Evolutionary conservation across 768 basidiomycete genomes (phyloP).

Genomic region (Lactarius indigo): DNA sequence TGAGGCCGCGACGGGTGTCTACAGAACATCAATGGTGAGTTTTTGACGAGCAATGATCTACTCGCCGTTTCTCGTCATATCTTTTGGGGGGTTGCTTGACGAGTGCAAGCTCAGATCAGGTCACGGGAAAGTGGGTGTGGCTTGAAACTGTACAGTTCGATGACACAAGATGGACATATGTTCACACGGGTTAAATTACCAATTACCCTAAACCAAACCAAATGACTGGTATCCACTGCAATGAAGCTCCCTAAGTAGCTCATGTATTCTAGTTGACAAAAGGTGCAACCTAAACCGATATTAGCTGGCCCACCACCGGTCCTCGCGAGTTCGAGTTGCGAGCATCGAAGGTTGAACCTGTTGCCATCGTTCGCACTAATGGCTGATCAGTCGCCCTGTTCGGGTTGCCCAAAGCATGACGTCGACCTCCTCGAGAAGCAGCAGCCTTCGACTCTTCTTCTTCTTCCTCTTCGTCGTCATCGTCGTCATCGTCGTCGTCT

Average conservation of each 20-base stretch:
- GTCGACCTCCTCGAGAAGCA: constrained; percentile 26
- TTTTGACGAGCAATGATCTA: constrained; percentile 21
- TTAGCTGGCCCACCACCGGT: constrained; percentile 21
- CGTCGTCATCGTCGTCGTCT: constrained; percentile 47
- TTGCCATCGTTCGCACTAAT: constrained; percentile 17
- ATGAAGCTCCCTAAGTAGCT: constrained; percentile 9
- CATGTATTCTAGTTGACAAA: constrained; percentile 18
- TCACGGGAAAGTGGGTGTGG: constrained; percentile 35
- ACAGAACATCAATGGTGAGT: background rate
- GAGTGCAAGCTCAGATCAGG: background rate
- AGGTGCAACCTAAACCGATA: constrained; percentile 14
- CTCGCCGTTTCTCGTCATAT: constrained; percentile 79
- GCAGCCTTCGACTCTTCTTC: constrained; percentile 35
- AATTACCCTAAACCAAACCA: background rate
- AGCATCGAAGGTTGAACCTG: constrained; percentile 12
- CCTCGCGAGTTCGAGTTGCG: constrained; percentile 6
- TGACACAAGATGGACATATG: background rate
- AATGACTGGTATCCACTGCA: constrained; percentile 18
- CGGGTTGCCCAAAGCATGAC: constrained; percentile 14
- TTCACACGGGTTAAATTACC: constrained; percentile 25
- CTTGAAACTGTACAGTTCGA: constrained; percentile 57
- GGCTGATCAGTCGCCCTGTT: constrained; percentile 13
- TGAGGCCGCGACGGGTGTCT: constrained; percentile 85
- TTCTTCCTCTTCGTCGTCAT: constrained; percentile 53
- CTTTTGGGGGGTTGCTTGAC: constrained; percentile 46